A percentile compares a stretch with the other conserved stretches of the same genome.
phyloP scores from a whole-genome alignment of 148 eudicot species.

The Amaranthus palmeri region DNA sequence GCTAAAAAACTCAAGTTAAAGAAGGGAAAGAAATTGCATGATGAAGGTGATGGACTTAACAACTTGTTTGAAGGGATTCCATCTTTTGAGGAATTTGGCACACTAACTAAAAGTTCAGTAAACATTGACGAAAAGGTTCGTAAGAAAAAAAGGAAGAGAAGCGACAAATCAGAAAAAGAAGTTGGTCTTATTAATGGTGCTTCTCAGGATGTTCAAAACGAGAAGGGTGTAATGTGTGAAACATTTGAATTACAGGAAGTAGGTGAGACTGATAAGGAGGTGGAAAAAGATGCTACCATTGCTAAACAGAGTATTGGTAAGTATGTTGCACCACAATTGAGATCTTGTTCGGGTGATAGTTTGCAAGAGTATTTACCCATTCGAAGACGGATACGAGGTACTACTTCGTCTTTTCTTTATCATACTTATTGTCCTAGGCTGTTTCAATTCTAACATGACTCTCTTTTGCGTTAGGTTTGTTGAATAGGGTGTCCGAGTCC shows the following conservation, averaged over 20 bases:
- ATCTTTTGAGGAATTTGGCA: slow-evolving; percentile 36
- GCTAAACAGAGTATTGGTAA: slow-evolving; percentile 29
- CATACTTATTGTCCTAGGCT: neutral
- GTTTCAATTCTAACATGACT: slow-evolving; percentile 14
- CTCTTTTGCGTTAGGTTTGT: slow-evolving; percentile 48
- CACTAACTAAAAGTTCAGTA: slow-evolving; percentile 14
- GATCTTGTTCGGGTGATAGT: slow-evolving; percentile 49
- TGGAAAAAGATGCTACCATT: slow-evolving; percentile 19
- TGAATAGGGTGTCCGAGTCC: slow-evolving; percentile 86
- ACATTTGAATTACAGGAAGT: slow-evolving; percentile 26
- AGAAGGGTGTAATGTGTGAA: slow-evolving; percentile 23
- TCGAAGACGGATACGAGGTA: slow-evolving; percentile 79
- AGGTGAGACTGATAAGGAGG: slow-evolving; percentile 15
- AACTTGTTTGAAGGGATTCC: slow-evolving; percentile 57
- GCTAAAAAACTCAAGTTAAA: slow-evolving; percentile 75
- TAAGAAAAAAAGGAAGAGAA: slow-evolving; percentile 32
- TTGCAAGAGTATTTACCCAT: slow-evolving; percentile 53
- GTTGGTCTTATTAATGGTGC: slow-evolving; percentile 14
- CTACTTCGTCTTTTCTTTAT: neutral
- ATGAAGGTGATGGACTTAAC: slow-evolving; percentile 54
- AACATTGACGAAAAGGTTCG: slow-evolving; percentile 25
- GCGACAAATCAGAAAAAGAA: slow-evolving; percentile 21
- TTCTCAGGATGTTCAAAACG: slow-evolving; percentile 16
- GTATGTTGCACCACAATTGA: slow-evolving; percentile 81
- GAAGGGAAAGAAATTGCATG: slow-evolving; percentile 44